A percentile compares a stretch with the other conserved stretches of the same genome.
Evolutionary conservation across 2,329 filamentous ascomycete genomes (phyloP).

Genomic region (Fusarium caatingaense): DNA sequence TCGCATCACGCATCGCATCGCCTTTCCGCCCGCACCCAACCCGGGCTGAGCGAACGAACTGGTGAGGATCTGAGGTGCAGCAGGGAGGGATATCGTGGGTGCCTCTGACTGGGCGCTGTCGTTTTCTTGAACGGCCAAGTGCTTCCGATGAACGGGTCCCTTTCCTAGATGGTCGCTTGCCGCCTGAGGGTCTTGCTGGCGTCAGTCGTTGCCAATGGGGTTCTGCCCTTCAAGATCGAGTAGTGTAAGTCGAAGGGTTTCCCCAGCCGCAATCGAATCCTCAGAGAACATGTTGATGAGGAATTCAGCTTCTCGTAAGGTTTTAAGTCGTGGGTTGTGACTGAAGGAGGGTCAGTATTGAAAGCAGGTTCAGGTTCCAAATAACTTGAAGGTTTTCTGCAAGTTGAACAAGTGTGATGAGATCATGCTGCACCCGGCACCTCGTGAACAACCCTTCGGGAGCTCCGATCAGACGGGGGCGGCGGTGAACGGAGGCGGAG

Average conservation of each 20-base stretch:
- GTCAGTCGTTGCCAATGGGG: conserved; percentile 2
- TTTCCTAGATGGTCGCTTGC: conserved; percentile 13
- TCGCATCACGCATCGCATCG: conserved; percentile 39
- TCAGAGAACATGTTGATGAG: not conserved
- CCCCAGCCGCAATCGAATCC: not conserved
- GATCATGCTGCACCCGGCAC: conserved; percentile 22
- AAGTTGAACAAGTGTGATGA: not conserved
- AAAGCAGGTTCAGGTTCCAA: no score
- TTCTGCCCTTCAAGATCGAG: not conserved
- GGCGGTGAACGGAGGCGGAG: conserved; percentile 44
- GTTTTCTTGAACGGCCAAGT: conserved; percentile 33
- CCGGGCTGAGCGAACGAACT: conserved; percentile 37
- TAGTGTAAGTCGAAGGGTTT: conserved; percentile 3
- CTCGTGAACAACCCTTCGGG: conserved; percentile 23
- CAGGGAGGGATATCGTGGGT: conserved; percentile 37
- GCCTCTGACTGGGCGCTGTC: conserved; percentile 29
- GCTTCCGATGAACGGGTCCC: conserved; percentile 34
- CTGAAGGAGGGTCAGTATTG: not conserved
- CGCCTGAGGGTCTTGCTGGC: conserved; percentile 1
- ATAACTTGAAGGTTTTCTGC: not conserved
- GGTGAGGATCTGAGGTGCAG: conserved; percentile 36
- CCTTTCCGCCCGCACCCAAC: conserved; percentile 37
- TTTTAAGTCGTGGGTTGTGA: not conserved
- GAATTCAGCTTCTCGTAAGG: not conserved
- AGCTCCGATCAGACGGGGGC: conserved; percentile 38